Conservation (phyloP, 441 rosid species). For the Macaranga tanarius region DNA sequence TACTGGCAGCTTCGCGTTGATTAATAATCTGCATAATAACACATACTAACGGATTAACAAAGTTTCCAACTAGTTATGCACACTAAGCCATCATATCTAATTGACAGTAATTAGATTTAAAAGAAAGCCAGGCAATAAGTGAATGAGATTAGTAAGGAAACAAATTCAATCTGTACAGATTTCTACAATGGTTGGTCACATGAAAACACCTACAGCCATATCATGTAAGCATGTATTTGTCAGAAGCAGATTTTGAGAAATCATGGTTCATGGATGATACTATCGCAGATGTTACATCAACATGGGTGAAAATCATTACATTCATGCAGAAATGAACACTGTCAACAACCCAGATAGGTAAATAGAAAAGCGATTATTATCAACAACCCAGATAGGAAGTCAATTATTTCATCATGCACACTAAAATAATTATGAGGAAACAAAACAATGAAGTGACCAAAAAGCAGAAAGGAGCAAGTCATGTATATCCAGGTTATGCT, state of each 20-base stretch:
- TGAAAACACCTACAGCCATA: neutral
- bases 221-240: neutral
- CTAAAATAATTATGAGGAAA: neutral
- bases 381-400: too few relatives aligned
- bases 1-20: slow-evolving; percentile 98
- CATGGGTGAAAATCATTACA: neutral
- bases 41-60: slow-evolving; percentile 19
- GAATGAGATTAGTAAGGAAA: neutral
- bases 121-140: neutral
- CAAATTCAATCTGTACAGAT: neutral
- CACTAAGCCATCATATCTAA: neutral
- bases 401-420: neutral
- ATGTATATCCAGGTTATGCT: neutral
- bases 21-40: slow-evolving; percentile 66
- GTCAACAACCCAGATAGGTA: neutral
- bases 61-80: slow-evolving; percentile 16
- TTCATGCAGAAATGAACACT: neutral
- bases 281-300: neutral
- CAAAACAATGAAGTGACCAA: neutral
- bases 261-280: neutral
- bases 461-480: neutral
- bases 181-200: neutral
- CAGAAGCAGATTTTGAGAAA: slow-evolving; percentile 8
- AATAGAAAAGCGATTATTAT: neutral
- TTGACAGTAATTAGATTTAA: neutral